Evolutionary conservation across 1,139 yeast species (phyloP).

Genomic region (Taphrina wiesneri): DNA sequence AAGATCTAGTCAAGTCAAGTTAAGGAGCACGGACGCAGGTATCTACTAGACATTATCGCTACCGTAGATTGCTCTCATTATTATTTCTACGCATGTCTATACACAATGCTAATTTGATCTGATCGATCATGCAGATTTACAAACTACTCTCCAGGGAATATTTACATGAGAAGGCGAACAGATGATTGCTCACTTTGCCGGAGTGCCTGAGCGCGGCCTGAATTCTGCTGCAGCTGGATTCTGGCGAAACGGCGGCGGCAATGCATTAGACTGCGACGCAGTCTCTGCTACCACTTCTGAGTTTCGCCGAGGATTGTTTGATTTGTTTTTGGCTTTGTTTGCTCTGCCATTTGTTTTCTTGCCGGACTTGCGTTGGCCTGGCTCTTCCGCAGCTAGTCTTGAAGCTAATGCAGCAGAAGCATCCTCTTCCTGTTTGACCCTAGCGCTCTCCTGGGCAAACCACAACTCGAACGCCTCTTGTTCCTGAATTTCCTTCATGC

Average conservation of each 20-base stretch:
- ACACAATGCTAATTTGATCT: background rate
- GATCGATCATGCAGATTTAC: too few species aligned
- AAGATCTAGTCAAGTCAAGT: too few species aligned
- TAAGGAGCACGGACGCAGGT: too few species aligned
- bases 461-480: slow-evolving; percentile 78
- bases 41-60: too few species aligned
- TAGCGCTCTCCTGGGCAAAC: slow-evolving; percentile 74
- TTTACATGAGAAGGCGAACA: background rate
- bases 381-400: background rate
- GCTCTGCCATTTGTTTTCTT: background rate
- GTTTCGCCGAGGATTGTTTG: background rate
- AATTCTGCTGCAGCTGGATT: background rate
- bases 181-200: background rate
- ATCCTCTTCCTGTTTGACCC: slow-evolving; percentile 53
- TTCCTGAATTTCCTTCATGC: slow-evolving; percentile 68
- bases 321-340: background rate
- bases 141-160: background rate
- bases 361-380: background rate
- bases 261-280: background rate
- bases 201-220: background rate
- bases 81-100: background rate
- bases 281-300: background rate
- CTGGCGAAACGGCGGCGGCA: background rate
- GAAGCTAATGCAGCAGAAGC: slow-evolving; percentile 23
- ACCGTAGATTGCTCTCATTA: too few species aligned